Conservation (phyloP, 441 rosid genomes). For the Populus tomentosa region DNA sequence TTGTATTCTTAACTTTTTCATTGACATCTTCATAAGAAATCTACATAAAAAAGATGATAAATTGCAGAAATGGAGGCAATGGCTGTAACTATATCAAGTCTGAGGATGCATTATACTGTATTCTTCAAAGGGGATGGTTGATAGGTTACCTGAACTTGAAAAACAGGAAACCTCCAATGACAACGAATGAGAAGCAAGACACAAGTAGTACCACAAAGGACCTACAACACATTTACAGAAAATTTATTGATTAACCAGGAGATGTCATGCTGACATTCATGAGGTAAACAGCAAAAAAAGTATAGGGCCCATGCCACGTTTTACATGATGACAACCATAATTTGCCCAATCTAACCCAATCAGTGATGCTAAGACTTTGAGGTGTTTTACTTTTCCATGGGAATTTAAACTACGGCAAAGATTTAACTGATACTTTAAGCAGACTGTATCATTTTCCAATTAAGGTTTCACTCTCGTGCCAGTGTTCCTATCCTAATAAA, state of each 20-base stretch:
- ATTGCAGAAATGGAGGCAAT: not conserved
- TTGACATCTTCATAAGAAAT: not conserved
- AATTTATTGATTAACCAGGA: constrained; percentile 14
- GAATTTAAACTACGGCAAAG: not conserved
- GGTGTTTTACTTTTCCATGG: not conserved
- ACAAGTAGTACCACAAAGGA: constrained; percentile 69
- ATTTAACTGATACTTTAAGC: not conserved
- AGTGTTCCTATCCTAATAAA: too few relatives aligned
- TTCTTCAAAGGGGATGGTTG: not conserved
- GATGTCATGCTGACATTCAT: constrained; percentile 9
- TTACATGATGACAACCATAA: not conserved
- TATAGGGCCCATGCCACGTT: not conserved
- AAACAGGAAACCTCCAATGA: constrained; percentile 82
- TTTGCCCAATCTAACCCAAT: not conserved
- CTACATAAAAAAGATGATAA: not conserved
- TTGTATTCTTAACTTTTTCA: not conserved
- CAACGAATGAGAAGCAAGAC: constrained; percentile 82
- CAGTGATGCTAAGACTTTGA: not conserved
- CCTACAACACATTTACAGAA: constrained; percentile 39
- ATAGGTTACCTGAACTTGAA: constrained; percentile 64
- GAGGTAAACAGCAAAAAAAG: not conserved
- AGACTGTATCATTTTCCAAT: not conserved
- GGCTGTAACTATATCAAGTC: constrained; percentile 1
- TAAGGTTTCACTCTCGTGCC: not conserved
- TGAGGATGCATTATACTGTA: not conserved